These are phyloP conservation scores for Cadophora malorum DNA, from an alignment of 2,329 filamentous ascomycete genomes.

Conservation along the genomic window DNA sequence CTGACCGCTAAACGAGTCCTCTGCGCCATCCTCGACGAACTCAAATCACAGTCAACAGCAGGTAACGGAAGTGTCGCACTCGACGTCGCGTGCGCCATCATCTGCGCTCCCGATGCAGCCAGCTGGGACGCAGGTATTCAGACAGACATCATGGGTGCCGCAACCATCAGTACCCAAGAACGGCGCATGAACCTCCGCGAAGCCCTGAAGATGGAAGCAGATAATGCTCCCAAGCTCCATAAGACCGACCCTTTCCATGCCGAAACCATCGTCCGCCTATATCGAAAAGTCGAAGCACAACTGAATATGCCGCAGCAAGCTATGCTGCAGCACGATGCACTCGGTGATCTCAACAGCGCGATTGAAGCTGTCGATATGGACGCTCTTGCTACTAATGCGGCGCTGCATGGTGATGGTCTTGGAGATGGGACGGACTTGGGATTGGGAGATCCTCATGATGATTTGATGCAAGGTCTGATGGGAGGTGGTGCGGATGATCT, in stretches of 20 bases:
- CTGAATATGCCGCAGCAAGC: slow-evolving; percentile 33
- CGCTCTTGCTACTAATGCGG: slow-evolving; percentile 11
- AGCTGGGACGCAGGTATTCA: slow-evolving; percentile 40
- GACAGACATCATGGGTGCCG: slow-evolving; percentile 28
- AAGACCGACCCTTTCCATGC: slow-evolving; percentile 40
- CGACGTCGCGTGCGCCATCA: slow-evolving; percentile 71
- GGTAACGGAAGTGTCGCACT: slow-evolving; percentile 67
- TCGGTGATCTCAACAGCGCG: slow-evolving; percentile 28
- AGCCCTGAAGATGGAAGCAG: slow-evolving; percentile 41
- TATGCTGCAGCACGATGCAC: slow-evolving; percentile 26
- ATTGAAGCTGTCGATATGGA: slow-evolving; percentile 29
- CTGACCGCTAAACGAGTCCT: slow-evolving; percentile 68
- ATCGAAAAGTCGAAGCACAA: slow-evolving; percentile 44
- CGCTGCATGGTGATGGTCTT: not conserved
- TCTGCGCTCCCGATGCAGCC: slow-evolving; percentile 67
- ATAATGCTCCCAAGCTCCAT: slow-evolving; percentile 40
- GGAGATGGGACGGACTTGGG: slow-evolving; percentile 6
- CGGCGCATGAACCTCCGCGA: slow-evolving; percentile 43
- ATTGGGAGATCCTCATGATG: slow-evolving; percentile 21
- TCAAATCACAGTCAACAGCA: slow-evolving; percentile 65
- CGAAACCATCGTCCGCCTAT: slow-evolving; percentile 42
- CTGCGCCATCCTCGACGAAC: slow-evolving; percentile 68
- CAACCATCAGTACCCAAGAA: slow-evolving; percentile 33
- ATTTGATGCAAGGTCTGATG: slow-evolving; percentile 22
- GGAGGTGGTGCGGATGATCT: slow-evolving; percentile 12